Conservation (phyloP, 176 grass and related monocot species). For the Aegilops umbellulata region DNA sequence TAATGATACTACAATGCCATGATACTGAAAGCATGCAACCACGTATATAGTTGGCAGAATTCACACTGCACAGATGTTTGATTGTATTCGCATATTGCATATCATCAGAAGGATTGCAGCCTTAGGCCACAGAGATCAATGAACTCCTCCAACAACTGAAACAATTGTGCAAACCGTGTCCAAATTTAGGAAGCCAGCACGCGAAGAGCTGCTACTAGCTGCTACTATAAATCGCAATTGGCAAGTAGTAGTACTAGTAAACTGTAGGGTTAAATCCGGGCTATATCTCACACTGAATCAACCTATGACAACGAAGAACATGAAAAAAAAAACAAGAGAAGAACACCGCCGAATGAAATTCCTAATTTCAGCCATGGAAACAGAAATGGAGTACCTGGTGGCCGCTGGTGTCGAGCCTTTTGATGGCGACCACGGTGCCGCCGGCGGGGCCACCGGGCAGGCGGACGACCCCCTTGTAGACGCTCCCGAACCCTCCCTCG, state of each 20-base stretch:
- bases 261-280: neutral
- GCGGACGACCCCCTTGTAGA: constrained; percentile 67
- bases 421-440: constrained; percentile 51
- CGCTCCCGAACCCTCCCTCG: constrained; percentile 76
- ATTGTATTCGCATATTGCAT: neutral
- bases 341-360: neutral
- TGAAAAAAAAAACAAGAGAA: neutral
- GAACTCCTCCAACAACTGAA: neutral
- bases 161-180: neutral
- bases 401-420: constrained; percentile 61
- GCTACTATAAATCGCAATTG: neutral
- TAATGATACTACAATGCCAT: neutral
- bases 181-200: neutral
- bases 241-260: neutral
- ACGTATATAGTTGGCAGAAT: neutral
- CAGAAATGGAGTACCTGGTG: constrained; percentile 45
- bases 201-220: too few relatives aligned
- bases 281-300: neutral
- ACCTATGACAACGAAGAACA: neutral
- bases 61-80: neutral
- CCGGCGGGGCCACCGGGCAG: constrained; percentile 41
- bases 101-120: neutral
- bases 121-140: neutral
- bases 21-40: neutral
- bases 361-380: neutral